These are phyloP conservation scores for Elongisporangium anandrum DNA, from an alignment of 352 stramenopile species.

Conservation along the genomic window DNA sequence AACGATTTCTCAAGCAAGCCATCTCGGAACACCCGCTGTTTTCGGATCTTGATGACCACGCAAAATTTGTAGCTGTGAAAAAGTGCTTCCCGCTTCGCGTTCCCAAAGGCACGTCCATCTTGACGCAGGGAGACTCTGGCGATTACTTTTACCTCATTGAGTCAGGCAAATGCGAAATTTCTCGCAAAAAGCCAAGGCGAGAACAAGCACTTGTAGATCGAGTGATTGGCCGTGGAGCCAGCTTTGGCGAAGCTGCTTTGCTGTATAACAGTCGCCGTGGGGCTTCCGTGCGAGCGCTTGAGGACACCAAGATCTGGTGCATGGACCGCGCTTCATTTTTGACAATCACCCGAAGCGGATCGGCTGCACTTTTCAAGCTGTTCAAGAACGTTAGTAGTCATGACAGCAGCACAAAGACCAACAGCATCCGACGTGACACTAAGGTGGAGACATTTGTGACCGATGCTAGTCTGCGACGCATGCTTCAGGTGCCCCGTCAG, in stretches of 20 bases:
- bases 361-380: constrained; percentile 65
- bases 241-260: constrained; percentile 95
- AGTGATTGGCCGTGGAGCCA: constrained; percentile 60
- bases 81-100: constrained; percentile 81
- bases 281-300: constrained; percentile 84
- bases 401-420: not conserved
- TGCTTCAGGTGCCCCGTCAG: constrained; percentile 42
- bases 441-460: constrained; percentile 57
- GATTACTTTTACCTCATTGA: constrained; percentile 88
- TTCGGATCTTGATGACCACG: constrained; percentile 60
- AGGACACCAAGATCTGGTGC: constrained; percentile 91
- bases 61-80: constrained; percentile 74
- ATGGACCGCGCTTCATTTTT: constrained; percentile 87
- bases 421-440: constrained; percentile 22
- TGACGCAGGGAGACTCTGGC: constrained; percentile 73
- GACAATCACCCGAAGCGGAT: constrained; percentile 81
- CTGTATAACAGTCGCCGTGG: constrained; percentile 95
- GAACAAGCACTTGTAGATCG: constrained; percentile 56
- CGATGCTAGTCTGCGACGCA: constrained; percentile 44
- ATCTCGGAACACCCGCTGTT: constrained; percentile 77
- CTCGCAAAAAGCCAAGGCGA: constrained; percentile 56
- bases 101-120: constrained; percentile 48
- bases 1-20: constrained; percentile 62
- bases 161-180: constrained; percentile 68
- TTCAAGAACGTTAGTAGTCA: constrained; percentile 54